A percentile compares a stretch with the other conserved stretches of the same genome.
These are phyloP conservation scores for Reutealis trisperma DNA, from an alignment of 345 rosid genomes.

Conservation along the genomic window DNA sequence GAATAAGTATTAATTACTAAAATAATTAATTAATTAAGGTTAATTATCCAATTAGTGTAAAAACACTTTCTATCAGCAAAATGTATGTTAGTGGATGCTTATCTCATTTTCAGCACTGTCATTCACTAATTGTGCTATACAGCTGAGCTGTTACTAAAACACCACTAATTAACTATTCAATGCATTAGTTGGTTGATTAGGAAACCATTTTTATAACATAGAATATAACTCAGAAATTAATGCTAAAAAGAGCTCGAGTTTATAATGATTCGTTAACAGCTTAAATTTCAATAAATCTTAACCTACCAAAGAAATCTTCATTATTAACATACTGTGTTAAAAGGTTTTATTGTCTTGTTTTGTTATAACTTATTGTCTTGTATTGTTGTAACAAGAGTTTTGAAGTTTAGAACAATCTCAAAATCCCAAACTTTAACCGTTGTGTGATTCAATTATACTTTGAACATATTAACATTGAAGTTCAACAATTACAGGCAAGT, in stretches of 20 bases:
- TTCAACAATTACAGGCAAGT: not conserved
- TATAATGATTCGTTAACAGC: too few relatives aligned
- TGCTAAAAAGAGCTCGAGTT: too few relatives aligned
- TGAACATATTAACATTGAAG: not conserved
- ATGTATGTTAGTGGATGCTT: conserved; percentile 7
- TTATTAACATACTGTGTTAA: too few relatives aligned
- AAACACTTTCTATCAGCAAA: not conserved
- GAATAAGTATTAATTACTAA: not conserved
- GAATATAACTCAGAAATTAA: not conserved
- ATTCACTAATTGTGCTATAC: conserved; percentile 21
- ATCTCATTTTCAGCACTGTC: conserved; percentile 1
- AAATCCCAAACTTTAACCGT: too few relatives aligned
- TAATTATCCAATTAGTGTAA: not conserved
- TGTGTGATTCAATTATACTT: too few relatives aligned
- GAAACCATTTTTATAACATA: not conserved
- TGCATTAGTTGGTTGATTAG: conserved; percentile 5
- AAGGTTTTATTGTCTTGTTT: too few relatives aligned
- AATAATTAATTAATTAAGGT: not conserved
- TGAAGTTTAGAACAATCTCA: too few relatives aligned
- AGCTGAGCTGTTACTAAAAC: not conserved
- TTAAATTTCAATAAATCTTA: too few relatives aligned
- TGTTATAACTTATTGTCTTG: too few relatives aligned
- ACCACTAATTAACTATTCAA: not conserved
- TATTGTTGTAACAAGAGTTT: too few relatives aligned
- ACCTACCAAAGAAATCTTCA: too few relatives aligned